Evolutionary conservation across 164 flowering plant species (phyloP), one percentile per base, ranked within the genome.

Genomic region (Macadamia tetraphylla): DNA sequence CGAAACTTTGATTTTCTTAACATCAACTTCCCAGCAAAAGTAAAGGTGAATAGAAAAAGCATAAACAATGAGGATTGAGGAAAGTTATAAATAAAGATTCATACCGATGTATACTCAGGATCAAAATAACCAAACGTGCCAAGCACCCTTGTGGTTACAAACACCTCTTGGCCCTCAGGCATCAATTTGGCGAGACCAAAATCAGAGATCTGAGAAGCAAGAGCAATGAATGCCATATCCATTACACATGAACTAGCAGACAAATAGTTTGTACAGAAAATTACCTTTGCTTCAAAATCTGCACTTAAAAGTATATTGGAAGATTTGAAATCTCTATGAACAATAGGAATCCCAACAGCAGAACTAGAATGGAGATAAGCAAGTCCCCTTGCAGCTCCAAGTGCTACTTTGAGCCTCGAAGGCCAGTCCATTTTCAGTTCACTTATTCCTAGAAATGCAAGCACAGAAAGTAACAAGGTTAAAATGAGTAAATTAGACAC

Each of bases 81-180:
- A 9, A 53, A 73, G 51, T 53, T 14, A 53, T 11, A 1, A 14
- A 53, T 53, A 17, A 53, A 53, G 17, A 64, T 64, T 42, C 86
- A 2, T 85, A 94, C 99, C 81, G 90, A 85, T 66, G 99, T 92
- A 69, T 92, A 94, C 78, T 94, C 99, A 0, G 99, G 99, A 76
- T 94, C 99, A 70, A 94, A 90, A 66, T 92, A 94, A 70, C 99
- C 99, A 63, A 94, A 94, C 59, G 99, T 94, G 18, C 99, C 99
- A 4, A 87, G 86, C 61, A 90, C 91, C 70, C 84, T 86, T 3
- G 91, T 90, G 4, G 97, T 94, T 43, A 83, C 83, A 64, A 83
- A 80, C 35, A 85, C 78, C 52, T 92, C 97, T 74, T 87, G 84
- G 13, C 96, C 95, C 67, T 92, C 97, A 11, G 97, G 99, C 93